These are phyloP conservation scores for Kwoniella mangroviensis DNA, from an alignment of 768 basidiomycete species.

Conservation along the genomic window DNA sequence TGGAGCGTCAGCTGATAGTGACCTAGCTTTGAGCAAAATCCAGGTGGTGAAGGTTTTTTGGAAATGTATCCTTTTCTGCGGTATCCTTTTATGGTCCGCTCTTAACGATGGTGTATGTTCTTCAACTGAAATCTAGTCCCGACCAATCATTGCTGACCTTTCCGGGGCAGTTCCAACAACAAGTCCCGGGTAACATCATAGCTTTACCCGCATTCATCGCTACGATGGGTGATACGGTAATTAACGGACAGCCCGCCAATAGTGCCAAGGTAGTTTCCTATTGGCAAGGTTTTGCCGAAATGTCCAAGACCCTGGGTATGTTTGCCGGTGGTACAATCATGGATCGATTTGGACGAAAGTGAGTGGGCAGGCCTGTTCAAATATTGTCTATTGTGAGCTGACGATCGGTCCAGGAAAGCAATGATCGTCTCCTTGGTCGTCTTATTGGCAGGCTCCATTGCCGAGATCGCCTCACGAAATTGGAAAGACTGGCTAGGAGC, in stretches of 20 bases:
- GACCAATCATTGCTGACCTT: background rate
- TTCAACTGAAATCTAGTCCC: slow-evolving; percentile 1
- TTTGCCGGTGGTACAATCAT: slow-evolving; percentile 28
- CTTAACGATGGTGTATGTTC: slow-evolving; percentile 28
- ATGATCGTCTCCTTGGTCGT: slow-evolving; percentile 24
- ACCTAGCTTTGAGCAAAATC: slow-evolving; percentile 13
- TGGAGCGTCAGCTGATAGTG: background rate
- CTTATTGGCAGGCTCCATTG: slow-evolving; percentile 31
- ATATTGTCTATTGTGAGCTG: background rate
- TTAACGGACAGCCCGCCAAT: slow-evolving; percentile 32
- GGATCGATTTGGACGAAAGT: slow-evolving; percentile 39
- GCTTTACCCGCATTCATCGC: slow-evolving; percentile 28
- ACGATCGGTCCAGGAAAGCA: slow-evolving; percentile 10
- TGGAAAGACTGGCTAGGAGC: slow-evolving; percentile 34
- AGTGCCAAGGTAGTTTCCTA: slow-evolving; percentile 31
- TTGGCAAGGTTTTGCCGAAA: slow-evolving; percentile 37
- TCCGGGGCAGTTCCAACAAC: slow-evolving; percentile 11
- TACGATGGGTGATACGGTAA: slow-evolving; percentile 25
- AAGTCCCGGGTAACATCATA: slow-evolving; percentile 35
- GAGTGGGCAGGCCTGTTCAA: background rate
- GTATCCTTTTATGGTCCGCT: slow-evolving; percentile 29
- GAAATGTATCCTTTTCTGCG: slow-evolving; percentile 29
- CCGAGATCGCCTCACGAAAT: slow-evolving; percentile 26
- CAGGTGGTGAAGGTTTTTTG: slow-evolving; percentile 23
- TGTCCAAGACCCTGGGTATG: slow-evolving; percentile 37